phyloP scores from a whole-genome alignment of 345 rosid species.

The Trapa incisa region DNA sequence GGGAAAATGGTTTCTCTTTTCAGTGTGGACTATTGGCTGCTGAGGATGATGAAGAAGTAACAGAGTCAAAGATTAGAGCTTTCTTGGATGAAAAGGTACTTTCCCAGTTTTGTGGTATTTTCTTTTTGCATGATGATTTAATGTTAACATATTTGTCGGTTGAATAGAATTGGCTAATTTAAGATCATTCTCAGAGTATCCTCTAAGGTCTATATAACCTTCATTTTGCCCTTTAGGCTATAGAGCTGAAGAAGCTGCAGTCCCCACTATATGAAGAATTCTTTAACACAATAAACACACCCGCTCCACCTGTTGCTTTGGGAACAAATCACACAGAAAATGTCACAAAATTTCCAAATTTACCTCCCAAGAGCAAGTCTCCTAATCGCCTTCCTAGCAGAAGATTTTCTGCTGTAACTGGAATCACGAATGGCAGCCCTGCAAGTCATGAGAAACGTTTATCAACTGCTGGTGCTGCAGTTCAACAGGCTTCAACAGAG shows the following conservation, averaged over 20 bases:
- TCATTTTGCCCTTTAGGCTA: slow-evolving; percentile 32
- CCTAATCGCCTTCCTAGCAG: slow-evolving; percentile 69
- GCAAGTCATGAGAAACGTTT: slow-evolving; percentile 19
- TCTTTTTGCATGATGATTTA: background rate
- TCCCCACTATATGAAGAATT: slow-evolving; percentile 84
- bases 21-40: slow-evolving; percentile 29
- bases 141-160: background rate
- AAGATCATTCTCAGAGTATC: background rate
- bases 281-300: slow-evolving; percentile 54
- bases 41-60: slow-evolving; percentile 72
- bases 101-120: background rate
- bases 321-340: slow-evolving; percentile 34
- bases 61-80: slow-evolving; percentile 74
- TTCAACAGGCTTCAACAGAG: slow-evolving; percentile 38
- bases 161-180: background rate
- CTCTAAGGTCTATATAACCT: background rate
- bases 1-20: slow-evolving; percentile 48
- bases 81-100: slow-evolving; percentile 66
- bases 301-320: slow-evolving; percentile 25
- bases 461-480: slow-evolving; percentile 24
- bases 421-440: slow-evolving; percentile 33
- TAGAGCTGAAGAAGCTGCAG: slow-evolving; percentile 69
- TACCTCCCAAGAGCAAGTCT: slow-evolving; percentile 73
- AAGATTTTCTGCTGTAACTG: slow-evolving; percentile 48
- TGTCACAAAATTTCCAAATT: slow-evolving; percentile 26